These are phyloP conservation scores for Trichosporon inkin DNA, from an alignment of 1,284 basidiomycete species.

Conservation along the genomic window DNA sequence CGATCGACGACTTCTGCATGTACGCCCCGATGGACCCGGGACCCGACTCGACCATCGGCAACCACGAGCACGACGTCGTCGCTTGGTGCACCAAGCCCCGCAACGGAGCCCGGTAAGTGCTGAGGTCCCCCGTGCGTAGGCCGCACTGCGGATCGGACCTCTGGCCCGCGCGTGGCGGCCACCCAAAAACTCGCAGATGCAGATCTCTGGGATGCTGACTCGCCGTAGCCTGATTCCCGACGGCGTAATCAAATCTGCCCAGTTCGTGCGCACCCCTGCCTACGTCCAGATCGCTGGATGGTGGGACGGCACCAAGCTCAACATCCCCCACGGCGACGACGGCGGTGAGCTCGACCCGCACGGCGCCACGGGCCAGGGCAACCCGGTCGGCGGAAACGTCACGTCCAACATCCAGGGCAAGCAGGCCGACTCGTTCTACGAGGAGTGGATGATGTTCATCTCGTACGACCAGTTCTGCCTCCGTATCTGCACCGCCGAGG, in stretches of 20 bases:
- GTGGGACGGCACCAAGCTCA: constrained; percentile 49
- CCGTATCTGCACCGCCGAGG: constrained; percentile 50
- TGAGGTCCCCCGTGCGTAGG: not conserved
- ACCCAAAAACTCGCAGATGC: not conserved
- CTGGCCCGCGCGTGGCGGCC: not conserved
- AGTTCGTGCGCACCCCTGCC: constrained; percentile 45
- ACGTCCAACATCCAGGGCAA: constrained; percentile 41
- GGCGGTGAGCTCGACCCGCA: constrained; percentile 56
- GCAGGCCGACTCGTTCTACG: constrained; percentile 40
- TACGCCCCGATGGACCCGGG: constrained; percentile 39
- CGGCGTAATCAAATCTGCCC: constrained; percentile 43
- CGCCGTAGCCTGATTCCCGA: constrained; percentile 45
- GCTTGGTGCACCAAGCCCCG: constrained; percentile 45
- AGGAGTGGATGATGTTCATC: constrained; percentile 55
- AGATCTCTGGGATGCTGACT: not conserved
- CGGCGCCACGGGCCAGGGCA: constrained; percentile 52
- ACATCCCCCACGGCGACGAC: constrained; percentile 49
- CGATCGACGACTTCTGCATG: constrained; percentile 49
- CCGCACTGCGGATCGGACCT: not conserved
- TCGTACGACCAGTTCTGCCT: constrained; percentile 51
- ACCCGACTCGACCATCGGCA: constrained; percentile 39
- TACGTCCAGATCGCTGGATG: constrained; percentile 54
- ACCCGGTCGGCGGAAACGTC: constrained; percentile 57
- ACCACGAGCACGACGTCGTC: constrained; percentile 42
- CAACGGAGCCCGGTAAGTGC: constrained; percentile 34